A percentile compares a stretch with the other conserved stretches of the same genome.
Evolutionary conservation across 2,329 filamentous ascomycete genomes (phyloP).

Genomic region (Pseudogymnoascus sp.): DNA sequence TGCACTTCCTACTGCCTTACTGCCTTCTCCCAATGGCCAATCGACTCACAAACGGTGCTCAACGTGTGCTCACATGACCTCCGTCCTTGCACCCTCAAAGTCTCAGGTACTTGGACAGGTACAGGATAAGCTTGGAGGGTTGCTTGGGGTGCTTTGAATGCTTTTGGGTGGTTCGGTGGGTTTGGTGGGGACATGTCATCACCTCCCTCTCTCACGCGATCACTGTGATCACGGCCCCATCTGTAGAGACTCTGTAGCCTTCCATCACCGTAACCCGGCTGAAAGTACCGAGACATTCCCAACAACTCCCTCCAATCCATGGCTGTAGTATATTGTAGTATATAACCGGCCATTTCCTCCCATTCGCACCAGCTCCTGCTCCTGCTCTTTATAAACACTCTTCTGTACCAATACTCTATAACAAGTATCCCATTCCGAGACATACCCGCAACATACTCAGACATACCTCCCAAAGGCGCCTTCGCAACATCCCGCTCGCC

Average conservation of each 20-base stretch:
- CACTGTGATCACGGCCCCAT: not conserved
- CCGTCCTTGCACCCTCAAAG: not conserved
- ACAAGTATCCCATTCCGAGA: not conserved
- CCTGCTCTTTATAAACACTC: no score
- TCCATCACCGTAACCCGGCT: not conserved
- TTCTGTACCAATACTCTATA: not conserved
- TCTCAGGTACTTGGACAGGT: not conserved
- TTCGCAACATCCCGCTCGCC: not conserved
- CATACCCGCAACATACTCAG: not conserved
- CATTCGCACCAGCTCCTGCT: not conserved
- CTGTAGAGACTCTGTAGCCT: not conserved
- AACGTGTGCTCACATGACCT: not conserved
- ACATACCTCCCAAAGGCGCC: not conserved
- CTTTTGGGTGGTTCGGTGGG: not conserved
- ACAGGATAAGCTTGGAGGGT: not conserved
- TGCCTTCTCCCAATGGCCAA: not conserved
- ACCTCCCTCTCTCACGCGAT: slow-evolving; percentile 8
- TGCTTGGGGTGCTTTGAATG: not conserved
- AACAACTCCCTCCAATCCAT: not conserved
- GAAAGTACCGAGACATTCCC: not conserved
- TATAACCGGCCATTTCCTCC: not conserved
- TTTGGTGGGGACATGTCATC: slow-evolving; percentile 6
- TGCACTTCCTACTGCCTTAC: not conserved
- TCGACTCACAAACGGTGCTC: not conserved
- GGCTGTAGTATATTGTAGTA: not conserved